These are phyloP conservation scores for Thalassiosira profunda DNA, from an alignment of 108 stramenopile species.

Conservation along the genomic window DNA sequence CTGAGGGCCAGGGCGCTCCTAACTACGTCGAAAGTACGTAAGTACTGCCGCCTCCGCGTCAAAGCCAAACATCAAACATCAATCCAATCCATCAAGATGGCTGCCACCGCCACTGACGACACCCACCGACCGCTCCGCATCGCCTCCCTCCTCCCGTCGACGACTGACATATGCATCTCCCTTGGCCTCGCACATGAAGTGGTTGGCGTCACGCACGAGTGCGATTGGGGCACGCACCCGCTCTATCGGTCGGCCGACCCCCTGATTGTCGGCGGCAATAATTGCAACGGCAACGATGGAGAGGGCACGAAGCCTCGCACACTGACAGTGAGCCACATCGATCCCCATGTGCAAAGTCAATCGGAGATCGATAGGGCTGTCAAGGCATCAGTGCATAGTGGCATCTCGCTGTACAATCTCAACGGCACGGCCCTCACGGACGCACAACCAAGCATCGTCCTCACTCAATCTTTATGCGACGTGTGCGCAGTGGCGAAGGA, in stretches of 20 bases:
- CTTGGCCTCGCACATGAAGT: conserved; percentile 60
- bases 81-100: too few relatives aligned
- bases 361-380: conserved; percentile 61
- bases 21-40: too few relatives aligned
- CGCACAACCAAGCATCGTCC: conserved; percentile 72
- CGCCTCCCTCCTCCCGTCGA: conserved; percentile 74
- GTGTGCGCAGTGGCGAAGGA: conserved; percentile 84
- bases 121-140: too few relatives aligned
- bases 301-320: conserved; percentile 12
- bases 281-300: conserved; percentile 17
- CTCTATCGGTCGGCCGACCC: too few relatives aligned
- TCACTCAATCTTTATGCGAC: conserved; percentile 92
- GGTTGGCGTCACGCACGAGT: conserved; percentile 86
- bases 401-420: conserved; percentile 28
- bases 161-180: conserved; percentile 79
- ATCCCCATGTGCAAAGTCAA: conserved; percentile 24
- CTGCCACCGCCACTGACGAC: too few relatives aligned
- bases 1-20: too few relatives aligned
- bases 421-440: conserved; percentile 12
- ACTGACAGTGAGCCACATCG: conserved; percentile 47
- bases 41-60: too few relatives aligned
- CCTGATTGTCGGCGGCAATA: background rate
- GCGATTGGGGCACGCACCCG: conserved; percentile 43
- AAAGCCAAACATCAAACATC: too few relatives aligned
- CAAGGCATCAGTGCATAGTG: conserved; percentile 43